Evolutionary conservation across 257 asterid genomes (phyloP).

Genomic region (Petrea volubilis): DNA sequence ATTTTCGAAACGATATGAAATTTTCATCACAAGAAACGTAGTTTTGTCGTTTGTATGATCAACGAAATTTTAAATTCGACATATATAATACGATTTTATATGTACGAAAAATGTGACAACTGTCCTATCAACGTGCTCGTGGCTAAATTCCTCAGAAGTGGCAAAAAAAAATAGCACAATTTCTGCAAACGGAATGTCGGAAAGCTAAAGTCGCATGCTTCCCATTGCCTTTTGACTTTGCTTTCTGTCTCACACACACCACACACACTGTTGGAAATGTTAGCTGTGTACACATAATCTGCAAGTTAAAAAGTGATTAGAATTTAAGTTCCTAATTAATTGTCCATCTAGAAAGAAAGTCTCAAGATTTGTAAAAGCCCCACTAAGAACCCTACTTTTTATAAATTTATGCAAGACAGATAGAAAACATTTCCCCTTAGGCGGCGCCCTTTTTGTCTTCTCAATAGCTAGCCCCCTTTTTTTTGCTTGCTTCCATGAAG

Average conservation of each 20-base stretch:
- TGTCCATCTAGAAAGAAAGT: not conserved
- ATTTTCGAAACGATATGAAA: too few species aligned
- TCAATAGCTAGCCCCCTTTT: not conserved
- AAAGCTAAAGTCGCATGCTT: slow-evolving; percentile 4
- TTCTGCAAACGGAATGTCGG: not conserved
- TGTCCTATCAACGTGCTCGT: too few species aligned
- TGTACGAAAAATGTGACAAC: too few species aligned
- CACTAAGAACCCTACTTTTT: not conserved
- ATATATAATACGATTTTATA: too few species aligned
- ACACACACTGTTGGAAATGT: not conserved
- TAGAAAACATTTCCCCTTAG: slow-evolving; percentile 4
- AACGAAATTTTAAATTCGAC: too few species aligned
- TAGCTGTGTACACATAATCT: not conserved
- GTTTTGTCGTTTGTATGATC: too few species aligned
- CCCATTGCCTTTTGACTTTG: slow-evolving; percentile 11
- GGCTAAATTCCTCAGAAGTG: too few species aligned
- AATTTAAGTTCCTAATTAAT: not conserved
- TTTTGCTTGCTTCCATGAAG: not conserved
- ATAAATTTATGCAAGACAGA: not conserved
- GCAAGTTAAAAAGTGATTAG: not conserved
- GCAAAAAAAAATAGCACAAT: not conserved
- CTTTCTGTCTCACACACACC: not conserved
- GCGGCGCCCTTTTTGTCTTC: slow-evolving; percentile 11
- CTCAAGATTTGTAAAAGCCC: not conserved
- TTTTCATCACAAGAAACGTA: too few species aligned